A percentile compares a stretch with the other conserved stretches of the same genome.
Conservation (phyloP, 1,284 basidiomycete species). For the Pseudozyma hubeiensis region DNA sequence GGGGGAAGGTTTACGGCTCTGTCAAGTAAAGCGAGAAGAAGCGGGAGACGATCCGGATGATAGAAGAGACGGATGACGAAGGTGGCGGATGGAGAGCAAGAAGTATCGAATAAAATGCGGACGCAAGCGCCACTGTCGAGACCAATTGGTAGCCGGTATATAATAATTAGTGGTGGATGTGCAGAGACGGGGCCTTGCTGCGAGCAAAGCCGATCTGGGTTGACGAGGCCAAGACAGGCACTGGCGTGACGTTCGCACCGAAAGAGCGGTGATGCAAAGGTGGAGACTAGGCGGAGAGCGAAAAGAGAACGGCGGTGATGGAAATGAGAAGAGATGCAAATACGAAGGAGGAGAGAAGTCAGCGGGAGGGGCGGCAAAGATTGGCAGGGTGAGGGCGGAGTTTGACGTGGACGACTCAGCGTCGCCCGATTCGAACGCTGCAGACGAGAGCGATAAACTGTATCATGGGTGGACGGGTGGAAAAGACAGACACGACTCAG, state of each 20-base stretch:
- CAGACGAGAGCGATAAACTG: background rate
- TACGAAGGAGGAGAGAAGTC: background rate
- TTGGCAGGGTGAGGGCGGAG: background rate
- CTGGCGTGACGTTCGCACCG: slow-evolving; percentile 4
- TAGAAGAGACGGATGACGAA: background rate
- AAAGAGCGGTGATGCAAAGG: slow-evolving; percentile 19
- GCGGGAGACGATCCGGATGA: background rate
- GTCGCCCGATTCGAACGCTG: background rate
- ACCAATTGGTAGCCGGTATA: too few relatives aligned
- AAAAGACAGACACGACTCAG: too few relatives aligned
- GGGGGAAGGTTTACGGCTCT: background rate
- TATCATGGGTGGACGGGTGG: too few relatives aligned
- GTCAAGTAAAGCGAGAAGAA: background rate
- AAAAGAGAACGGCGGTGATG: slow-evolving; percentile 28
- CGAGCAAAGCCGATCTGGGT: too few relatives aligned
- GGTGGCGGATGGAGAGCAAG: background rate
- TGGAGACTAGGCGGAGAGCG: slow-evolving; percentile 21
- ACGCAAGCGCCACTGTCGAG: background rate
- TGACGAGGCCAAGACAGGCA: background rate
- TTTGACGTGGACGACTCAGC: background rate
- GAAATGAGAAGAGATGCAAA: slow-evolving; percentile 16
- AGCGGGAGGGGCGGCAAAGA: slow-evolving; percentile 1
- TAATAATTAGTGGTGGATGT: too few relatives aligned
- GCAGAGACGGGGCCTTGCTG: too few relatives aligned
- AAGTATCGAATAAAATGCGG: background rate